phyloP scores from a whole-genome alignment of 805 yeast genomes.

The Henningerozyma blattae region DNA sequence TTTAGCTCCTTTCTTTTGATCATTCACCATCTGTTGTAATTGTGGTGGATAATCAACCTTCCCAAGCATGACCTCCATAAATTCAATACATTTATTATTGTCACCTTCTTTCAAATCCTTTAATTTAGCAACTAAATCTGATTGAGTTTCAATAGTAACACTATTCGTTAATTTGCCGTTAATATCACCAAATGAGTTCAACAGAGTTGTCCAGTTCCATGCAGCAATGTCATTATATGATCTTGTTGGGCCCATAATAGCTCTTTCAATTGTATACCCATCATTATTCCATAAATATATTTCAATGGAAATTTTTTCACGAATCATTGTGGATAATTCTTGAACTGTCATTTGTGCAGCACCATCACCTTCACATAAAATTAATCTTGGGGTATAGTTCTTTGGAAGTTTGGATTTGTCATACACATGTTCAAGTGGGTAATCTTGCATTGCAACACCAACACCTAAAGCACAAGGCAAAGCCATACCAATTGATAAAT shows the following conservation, averaged over 20 bases:
- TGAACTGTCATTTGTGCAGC: slow-evolving; percentile 91
- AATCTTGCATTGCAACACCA: slow-evolving; percentile 57
- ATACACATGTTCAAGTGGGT: slow-evolving; percentile 19
- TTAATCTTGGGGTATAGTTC: slow-evolving; percentile 37
- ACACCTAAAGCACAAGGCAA: slow-evolving; percentile 80
- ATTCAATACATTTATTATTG: slow-evolving; percentile 29
- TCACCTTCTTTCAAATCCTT: slow-evolving; percentile 25
- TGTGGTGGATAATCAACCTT: slow-evolving; percentile 56
- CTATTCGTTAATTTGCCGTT: slow-evolving; percentile 23
- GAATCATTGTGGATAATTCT: slow-evolving; percentile 57
- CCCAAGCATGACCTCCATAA: slow-evolving; percentile 50
- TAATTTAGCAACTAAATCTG: slow-evolving; percentile 29
- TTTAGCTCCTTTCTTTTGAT: not conserved
- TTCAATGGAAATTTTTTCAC: slow-evolving; percentile 50
- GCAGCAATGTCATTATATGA: slow-evolving; percentile 69
- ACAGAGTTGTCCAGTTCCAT: slow-evolving; percentile 72
- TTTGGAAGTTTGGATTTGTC: slow-evolving; percentile 12
- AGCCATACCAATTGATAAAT: slow-evolving; percentile 80
- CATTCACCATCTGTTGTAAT: slow-evolving; percentile 32
- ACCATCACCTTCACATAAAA: slow-evolving; percentile 84
- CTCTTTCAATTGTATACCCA: slow-evolving; percentile 86
- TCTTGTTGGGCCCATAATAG: slow-evolving; percentile 67
- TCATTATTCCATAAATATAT: slow-evolving; percentile 69
- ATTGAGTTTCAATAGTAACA: slow-evolving; percentile 25
- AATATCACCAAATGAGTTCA: slow-evolving; percentile 52